Base-by-base conservation (phyloP, 116 monocot genomes). In the Trichopus zeylanicus region DNA sequence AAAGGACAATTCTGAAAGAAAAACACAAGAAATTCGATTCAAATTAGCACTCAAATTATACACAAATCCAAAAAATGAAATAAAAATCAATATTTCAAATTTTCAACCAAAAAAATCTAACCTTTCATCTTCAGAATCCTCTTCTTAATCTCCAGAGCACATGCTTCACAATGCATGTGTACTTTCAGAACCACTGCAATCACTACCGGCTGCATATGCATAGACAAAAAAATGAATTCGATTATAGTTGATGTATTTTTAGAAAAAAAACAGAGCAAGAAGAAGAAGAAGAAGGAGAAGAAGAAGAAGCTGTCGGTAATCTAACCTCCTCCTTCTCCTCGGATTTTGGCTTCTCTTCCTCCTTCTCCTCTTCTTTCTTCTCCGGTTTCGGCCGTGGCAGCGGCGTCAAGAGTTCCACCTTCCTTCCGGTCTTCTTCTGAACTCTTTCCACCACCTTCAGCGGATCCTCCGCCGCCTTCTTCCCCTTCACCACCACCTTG, bases 101-200 rank as follows among this genome's bases (percentile, higher is more conserved):
- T 51, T 51, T 51, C 47, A n/a, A 51, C 13, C 7, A 53, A 33
- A 35, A 25, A 46, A 27, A 33, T 56, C 1, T 9, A 26, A 86
- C 92, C 87, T 77, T 90, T 90, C 81, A 97, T 79, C 58, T 78
- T 97, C 29, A 84, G 72, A 29, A 97, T 90, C 61, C 86, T 74
- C 53, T 76, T 89, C 73, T 81, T 97, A 60, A 97, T 90, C 74
- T 81, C 81, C 31, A 79, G 81, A 6, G 90, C 71, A 49, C 95
- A 97, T 12, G 95, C 87, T 67, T 87, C 91, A 56, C 91, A 97
- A 56, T 97, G 95, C 95, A 97, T 97, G 63, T 87, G 83, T 28
- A 84, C 90, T 57, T 90, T 90, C 34, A 97, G 71, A 51, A 90
- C 77, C 35, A 73, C 91, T 16, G 82, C 52, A 18, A 81, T 67